A percentile compares a stretch with the other conserved stretches of the same genome.
phyloP scores from a whole-genome alignment of 1,284 basidiomycete genomes.

The Ganoderma meredithae region DNA sequence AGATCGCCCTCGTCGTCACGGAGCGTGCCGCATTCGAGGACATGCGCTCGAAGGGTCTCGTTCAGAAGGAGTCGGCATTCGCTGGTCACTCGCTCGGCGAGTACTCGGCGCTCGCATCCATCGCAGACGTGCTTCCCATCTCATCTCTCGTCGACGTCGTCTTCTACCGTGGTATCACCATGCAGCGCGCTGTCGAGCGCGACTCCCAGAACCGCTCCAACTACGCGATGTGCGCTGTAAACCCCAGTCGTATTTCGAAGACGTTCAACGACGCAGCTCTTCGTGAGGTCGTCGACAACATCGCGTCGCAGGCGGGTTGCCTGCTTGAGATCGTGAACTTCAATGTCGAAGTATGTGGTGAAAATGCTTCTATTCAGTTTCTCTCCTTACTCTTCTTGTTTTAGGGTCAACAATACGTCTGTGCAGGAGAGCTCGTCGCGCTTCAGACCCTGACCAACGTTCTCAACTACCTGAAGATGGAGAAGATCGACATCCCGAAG shows the following conservation, averaged over 20 bases:
- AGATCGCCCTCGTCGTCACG: constrained; percentile 97
- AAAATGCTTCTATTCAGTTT: not conserved
- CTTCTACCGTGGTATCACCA: constrained; percentile 99
- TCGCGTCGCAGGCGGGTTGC: constrained; percentile 78
- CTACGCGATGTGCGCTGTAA: constrained; percentile 99
- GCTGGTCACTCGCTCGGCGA: constrained; percentile 98
- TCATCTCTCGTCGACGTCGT: constrained; percentile 98
- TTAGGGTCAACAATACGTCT: constrained; percentile 96
- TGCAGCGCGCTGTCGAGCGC: constrained; percentile 98
- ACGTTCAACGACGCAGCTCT: constrained; percentile 93
- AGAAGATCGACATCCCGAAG: constrained; percentile 97
- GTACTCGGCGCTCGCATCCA: constrained; percentile 97
- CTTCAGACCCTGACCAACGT: constrained; percentile 96
- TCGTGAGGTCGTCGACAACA: constrained; percentile 94
- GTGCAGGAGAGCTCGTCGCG: constrained; percentile 94
- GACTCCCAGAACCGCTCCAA: constrained; percentile 93
- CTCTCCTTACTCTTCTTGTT: constrained; percentile 1
- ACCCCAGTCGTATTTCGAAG: constrained; percentile 93
- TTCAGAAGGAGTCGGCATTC: constrained; percentile 92
- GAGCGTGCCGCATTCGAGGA: constrained; percentile 99
- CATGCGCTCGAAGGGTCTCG: constrained; percentile 95
- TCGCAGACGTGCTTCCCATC: constrained; percentile 95
- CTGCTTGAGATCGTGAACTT: constrained; percentile 97
- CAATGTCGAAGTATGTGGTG: constrained; percentile 85
- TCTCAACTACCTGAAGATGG: constrained; percentile 94